phyloP scores from a whole-genome alignment of 2,329 filamentous ascomycete genomes.

The Colletotrichum zoysiae region DNA sequence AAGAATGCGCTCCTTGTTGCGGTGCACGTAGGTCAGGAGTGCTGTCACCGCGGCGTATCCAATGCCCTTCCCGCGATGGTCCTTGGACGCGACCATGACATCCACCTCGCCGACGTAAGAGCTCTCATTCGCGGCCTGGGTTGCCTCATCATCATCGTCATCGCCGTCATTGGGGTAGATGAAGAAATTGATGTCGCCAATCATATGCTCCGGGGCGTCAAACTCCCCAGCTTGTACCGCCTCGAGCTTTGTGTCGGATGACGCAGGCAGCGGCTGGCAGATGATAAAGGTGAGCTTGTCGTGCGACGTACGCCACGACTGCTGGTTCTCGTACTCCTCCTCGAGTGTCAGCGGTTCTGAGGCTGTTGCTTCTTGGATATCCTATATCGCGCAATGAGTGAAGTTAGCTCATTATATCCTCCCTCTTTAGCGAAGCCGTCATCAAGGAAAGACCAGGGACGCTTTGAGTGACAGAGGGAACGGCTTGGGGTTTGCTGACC shows the following conservation, averaged over 20 bases:
- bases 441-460: background rate
- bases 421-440: no score
- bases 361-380: conserved; percentile 85
- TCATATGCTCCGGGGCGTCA: conserved; percentile 70
- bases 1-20: conserved; percentile 67
- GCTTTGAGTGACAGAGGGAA: background rate
- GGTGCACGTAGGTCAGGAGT: conserved; percentile 77
- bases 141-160: conserved; percentile 52
- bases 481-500: conserved; percentile 52
- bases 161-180: conserved; percentile 71
- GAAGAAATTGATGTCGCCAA: conserved; percentile 87
- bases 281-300: conserved; percentile 96
- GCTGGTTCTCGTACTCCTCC: conserved; percentile 92
- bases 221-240: conserved; percentile 52
- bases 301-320: conserved; percentile 82
- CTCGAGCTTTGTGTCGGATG: conserved; percentile 21
- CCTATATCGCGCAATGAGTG: conserved; percentile 54
- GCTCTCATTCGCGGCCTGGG: conserved; percentile 24
- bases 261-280: conserved; percentile 64
- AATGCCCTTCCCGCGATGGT: conserved; percentile 71
- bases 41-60: conserved; percentile 74
- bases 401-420: background rate
- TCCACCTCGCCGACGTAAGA: conserved; percentile 78
- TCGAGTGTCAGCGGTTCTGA: conserved; percentile 84
- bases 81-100: conserved; percentile 81